Percentiles rank a stretch among this genome's conserved stretches.
Evolutionary conservation across 208 protist genomes (phyloP).

Genomic region (Leishmania gerbilli): DNA sequence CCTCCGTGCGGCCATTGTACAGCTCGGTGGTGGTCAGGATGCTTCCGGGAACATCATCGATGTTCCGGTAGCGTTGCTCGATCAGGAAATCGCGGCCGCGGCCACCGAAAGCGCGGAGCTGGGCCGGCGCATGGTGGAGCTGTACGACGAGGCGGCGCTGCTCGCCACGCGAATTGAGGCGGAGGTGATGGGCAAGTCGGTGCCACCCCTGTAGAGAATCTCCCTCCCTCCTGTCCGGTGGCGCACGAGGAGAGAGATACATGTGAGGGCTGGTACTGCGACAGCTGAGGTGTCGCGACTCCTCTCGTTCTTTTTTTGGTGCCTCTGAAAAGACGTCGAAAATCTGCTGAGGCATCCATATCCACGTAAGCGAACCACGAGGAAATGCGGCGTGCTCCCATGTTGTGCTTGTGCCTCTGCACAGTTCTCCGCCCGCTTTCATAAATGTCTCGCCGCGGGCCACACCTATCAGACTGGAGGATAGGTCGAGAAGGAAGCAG

Average conservation of each 20-base stretch:
- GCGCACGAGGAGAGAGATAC: not conserved
- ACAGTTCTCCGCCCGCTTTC: not conserved
- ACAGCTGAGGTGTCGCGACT: not conserved
- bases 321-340: not conserved
- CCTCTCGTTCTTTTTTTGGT: not conserved
- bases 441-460: not conserved
- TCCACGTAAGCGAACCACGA: not conserved
- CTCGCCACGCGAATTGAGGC: conserved; percentile 50
- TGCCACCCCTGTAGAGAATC: conserved; percentile 43
- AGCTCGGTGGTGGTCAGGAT: conserved; percentile 53
- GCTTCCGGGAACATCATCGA: conserved; percentile 45
- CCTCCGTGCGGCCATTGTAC: conserved; percentile 43
- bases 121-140: conserved; percentile 59
- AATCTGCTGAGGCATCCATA: not conserved
- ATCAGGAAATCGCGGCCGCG: conserved; percentile 61
- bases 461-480: not conserved
- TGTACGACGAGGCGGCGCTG: conserved; percentile 71
- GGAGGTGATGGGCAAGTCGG: conserved; percentile 41
- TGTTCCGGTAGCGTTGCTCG: conserved; percentile 54
- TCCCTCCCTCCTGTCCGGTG: not conserved
- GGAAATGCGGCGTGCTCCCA: not conserved
- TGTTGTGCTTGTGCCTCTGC: not conserved
- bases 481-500: not conserved
- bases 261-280: not conserved
- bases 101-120: conserved; percentile 53